Conservation (phyloP, 2,329 filamentous ascomycete genomes). For the Periconia sp. region DNA sequence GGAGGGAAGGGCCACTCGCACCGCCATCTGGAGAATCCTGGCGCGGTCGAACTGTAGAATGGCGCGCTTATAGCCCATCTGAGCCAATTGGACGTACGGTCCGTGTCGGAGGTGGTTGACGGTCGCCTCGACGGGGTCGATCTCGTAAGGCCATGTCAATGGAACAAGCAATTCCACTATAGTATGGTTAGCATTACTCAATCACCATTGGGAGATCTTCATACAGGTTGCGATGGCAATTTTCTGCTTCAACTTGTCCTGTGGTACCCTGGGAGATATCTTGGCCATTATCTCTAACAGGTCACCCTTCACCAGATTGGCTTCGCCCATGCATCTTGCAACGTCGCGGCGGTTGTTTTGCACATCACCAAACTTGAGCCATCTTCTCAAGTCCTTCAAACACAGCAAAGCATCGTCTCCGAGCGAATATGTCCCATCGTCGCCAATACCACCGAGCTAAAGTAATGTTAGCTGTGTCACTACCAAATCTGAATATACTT, state of each 20-base stretch:
- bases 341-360: conserved; percentile 95
- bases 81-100: conserved; percentile 85
- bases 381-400: conserved; percentile 90
- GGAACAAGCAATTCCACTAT: conserved; percentile 85
- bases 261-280: conserved; percentile 72
- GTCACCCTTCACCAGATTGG: conserved; percentile 89
- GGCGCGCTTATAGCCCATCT: conserved; percentile 86
- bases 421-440: conserved; percentile 82
- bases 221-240: conserved; percentile 78
- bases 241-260: conserved; percentile 77
- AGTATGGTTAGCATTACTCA: conserved; percentile 21
- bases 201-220: conserved; percentile 11
- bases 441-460: conserved; percentile 84
- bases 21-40: conserved; percentile 78
- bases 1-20: conserved; percentile 81
- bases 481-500: conserved; percentile 42
- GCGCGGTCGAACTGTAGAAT: conserved; percentile 83
- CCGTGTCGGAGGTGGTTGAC: conserved; percentile 92
- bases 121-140: conserved; percentile 80
- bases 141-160: conserved; percentile 91
- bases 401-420: conserved; percentile 93
- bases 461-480: conserved; percentile 16
- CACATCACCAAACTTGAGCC: conserved; percentile 93
- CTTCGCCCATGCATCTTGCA: conserved; percentile 87
- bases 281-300: conserved; percentile 84